Percentiles rank a stretch among this genome's conserved stretches.
Conservation (phyloP, 495 filamentous ascomycete species). For the Viridothelium virens region DNA sequence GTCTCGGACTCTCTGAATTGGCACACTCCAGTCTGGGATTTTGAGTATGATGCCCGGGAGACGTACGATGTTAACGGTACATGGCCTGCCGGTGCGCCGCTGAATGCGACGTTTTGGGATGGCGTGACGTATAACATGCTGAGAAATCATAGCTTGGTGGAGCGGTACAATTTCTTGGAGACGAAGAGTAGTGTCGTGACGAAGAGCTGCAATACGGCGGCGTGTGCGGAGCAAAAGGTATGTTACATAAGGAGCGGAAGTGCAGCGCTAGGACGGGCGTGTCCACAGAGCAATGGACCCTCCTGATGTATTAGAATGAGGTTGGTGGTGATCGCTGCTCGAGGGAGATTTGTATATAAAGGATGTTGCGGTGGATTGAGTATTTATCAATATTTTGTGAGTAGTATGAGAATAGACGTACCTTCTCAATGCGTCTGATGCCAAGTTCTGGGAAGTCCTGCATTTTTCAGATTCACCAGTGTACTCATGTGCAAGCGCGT, state of each 20-base stretch:
- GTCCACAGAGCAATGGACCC: constrained; percentile 36
- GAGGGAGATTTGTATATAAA: background rate
- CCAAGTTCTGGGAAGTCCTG: no score
- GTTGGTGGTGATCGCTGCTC: background rate
- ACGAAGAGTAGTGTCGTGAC: constrained; percentile 17
- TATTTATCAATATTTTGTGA: no score
- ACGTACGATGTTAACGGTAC: constrained; percentile 40
- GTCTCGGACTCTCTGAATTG: constrained; percentile 35
- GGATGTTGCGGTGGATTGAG: background rate
- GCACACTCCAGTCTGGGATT: constrained; percentile 40
- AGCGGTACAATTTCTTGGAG: constrained; percentile 14
- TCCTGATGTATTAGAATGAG: background rate
- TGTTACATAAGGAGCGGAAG: constrained; percentile 56
- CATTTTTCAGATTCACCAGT: no score
- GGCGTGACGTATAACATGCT: constrained; percentile 53
- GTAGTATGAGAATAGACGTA: no score
- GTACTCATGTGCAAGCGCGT: no score
- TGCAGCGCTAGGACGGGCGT: constrained; percentile 43
- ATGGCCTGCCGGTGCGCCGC: constrained; percentile 42
- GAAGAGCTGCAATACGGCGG: constrained; percentile 31
- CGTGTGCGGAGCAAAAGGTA: constrained; percentile 48
- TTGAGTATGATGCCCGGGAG: constrained; percentile 49
- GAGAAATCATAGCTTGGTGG: constrained; percentile 28
- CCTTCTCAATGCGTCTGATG: no score
- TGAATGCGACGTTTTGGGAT: constrained; percentile 52